Evolutionary conservation across 345 rosid species (phyloP), one percentile per base, ranked within the genome.

Genomic region (Aegle marmelos): DNA sequence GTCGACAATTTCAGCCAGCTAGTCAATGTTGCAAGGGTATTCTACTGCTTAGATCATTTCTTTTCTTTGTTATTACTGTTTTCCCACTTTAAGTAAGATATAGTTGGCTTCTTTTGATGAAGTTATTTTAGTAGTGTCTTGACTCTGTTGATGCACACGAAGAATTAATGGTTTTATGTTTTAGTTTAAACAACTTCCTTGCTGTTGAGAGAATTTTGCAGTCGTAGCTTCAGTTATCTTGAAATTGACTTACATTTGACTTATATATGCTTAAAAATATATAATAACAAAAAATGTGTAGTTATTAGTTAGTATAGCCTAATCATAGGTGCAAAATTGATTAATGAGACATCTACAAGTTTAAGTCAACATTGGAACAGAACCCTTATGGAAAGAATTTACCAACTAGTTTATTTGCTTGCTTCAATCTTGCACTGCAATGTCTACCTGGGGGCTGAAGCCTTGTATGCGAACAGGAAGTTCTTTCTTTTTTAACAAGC

Each of bases 1-100:
- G 95, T 95, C 9, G 93, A 95, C 78, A 93, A 91, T 83, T 95
- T 95, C 85, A 87, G 87, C 65, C 97, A 93, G 48, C 91, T 94
- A 73, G 95, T 95, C 80, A 91, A 88, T 81, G 97, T 89, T 25
- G 86, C 97, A 3, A 84, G 90, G 89, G 98, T 92, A 80, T 76
- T 36, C 22, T 28, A 14, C 62, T 19, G 36, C 25, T 56, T 25
- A 36, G 58, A 27, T 19, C 50, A 7, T 16, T 71, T 28, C 5
- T 24, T 9, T 56, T 14, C 57, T 69, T 69, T 28, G 4, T 13
- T 19, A 19, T 69, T 4, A 25, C 36, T 25, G 0, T 24, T 33
- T 56, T 25, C 9, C 37, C 25, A n/a, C 14, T 34, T 73, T 7
- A 73, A 14, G 66, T 57, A 10, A 17, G 3, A 22, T 30, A 30